Evolutionary conservation across 2,329 filamentous ascomycete genomes (phyloP).

Genomic region (Talaromyces sp.): DNA sequence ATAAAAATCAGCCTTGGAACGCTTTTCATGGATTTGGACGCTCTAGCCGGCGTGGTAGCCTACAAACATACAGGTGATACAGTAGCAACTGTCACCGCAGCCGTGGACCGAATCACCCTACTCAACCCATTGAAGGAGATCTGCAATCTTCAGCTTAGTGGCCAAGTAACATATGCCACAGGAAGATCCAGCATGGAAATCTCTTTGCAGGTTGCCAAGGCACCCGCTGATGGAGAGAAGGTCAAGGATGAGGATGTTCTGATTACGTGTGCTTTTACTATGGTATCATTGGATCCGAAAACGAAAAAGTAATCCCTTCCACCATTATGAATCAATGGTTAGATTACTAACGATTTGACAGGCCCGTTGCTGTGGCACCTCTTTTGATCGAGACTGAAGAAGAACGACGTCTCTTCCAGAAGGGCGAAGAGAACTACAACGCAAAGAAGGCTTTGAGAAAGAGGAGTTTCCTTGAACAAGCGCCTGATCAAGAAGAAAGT

Average conservation of each 20-base stretch:
- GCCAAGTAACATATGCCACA: conserved; percentile 68
- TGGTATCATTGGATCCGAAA: conserved; percentile 69
- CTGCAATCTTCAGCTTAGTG: conserved; percentile 72
- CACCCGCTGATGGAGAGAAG: conserved; percentile 57
- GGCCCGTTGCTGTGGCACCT: conserved; percentile 62
- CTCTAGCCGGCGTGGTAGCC: conserved; percentile 71
- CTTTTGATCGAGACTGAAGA: conserved; percentile 62
- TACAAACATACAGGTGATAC: conserved; percentile 69
- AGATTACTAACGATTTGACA: conserved; percentile 28
- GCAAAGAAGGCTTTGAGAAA: conserved; percentile 64
- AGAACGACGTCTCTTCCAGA: conserved; percentile 62
- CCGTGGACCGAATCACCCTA: conserved; percentile 64
- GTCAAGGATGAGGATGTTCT: conserved; percentile 60
- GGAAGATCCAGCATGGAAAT: conserved; percentile 72
- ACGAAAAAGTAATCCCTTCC: conserved; percentile 57
- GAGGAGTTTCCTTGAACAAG: conserved; percentile 62
- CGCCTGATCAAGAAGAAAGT: conserved; percentile 69
- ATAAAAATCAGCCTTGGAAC: conserved; percentile 58
- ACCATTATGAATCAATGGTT: background rate
- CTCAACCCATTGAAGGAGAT: conserved; percentile 72
- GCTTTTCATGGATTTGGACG: conserved; percentile 77
- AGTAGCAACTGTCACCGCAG: conserved; percentile 64
- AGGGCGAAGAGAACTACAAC: conserved; percentile 65
- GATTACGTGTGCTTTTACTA: conserved; percentile 72
- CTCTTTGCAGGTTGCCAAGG: conserved; percentile 70